Percentiles rank a stretch among this genome's conserved stretches.
Evolutionary conservation across 257 asterid genomes (phyloP).

Genomic region (Nicotiana sylvestris): DNA sequence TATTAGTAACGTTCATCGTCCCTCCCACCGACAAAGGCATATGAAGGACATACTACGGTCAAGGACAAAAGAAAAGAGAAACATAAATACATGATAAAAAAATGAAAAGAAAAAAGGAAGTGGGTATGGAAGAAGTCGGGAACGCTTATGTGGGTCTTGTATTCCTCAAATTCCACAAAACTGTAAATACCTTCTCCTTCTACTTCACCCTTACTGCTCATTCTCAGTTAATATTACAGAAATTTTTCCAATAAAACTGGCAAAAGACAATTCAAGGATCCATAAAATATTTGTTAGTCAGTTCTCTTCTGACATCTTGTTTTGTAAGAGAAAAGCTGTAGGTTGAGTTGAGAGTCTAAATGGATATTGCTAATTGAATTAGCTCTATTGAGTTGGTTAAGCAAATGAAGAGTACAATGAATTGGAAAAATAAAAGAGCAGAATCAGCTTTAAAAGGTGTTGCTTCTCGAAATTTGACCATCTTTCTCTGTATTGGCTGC

Average conservation of each 20-base stretch:
- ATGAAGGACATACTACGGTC: not conserved
- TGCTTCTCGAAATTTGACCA: constrained; percentile 49
- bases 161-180: not conserved
- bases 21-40: not conserved
- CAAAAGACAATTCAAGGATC: not conserved
- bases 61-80: not conserved
- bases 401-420: constrained; percentile 35
- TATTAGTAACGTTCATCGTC: not conserved
- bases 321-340: not conserved
- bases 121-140: not conserved
- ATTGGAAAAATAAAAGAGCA: constrained; percentile 79
- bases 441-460: constrained; percentile 47
- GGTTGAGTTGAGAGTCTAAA: constrained; percentile 22
- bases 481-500: constrained; percentile 75
- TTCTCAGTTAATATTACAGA: not conserved
- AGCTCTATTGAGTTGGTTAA: constrained; percentile 19
- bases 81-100: no score
- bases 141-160: not conserved
- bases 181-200: not conserved
- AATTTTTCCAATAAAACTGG: not conserved
- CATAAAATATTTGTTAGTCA: not conserved
- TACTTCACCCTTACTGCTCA: not conserved
- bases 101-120: no score
- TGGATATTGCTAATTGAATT: constrained; percentile 28
- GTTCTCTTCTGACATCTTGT: not conserved